phyloP scores from a whole-genome alignment of 148 eudicot species.

The Polygonum aviculare region DNA sequence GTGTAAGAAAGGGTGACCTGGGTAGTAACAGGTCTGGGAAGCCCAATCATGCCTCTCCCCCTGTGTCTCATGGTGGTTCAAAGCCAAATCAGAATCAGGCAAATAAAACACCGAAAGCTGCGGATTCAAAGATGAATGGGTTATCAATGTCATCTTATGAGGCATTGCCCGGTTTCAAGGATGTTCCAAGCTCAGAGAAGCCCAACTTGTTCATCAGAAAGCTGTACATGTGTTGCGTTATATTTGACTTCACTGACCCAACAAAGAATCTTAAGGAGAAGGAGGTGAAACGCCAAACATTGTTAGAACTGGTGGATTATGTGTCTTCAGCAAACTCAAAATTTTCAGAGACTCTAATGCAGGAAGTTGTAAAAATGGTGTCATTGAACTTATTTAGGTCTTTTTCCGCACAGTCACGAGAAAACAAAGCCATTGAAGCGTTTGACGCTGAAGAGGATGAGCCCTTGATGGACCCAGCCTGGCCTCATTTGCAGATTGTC shows the following conservation, averaged over 20 bases:
- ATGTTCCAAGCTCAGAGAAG: conserved; percentile 7
- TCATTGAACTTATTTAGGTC: conserved; percentile 11
- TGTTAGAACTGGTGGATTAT: conserved; percentile 10
- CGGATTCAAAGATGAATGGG: conserved; percentile 9
- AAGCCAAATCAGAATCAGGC: not conserved
- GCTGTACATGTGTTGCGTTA: not conserved
- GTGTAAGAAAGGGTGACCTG: conserved; percentile 9
- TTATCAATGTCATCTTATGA: conserved; percentile 4
- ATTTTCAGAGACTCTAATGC: conserved; percentile 4
- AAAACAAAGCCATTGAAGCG: conserved; percentile 5
- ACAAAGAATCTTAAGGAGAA: conserved; percentile 9
- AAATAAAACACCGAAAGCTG: not conserved
- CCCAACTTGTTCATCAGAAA: not conserved
- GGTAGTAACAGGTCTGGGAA: conserved; percentile 9
- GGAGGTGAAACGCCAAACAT: conserved; percentile 4
- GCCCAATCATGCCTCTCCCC: conserved; percentile 2
- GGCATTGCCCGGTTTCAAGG: conserved; percentile 6
- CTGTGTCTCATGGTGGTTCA: not conserved
- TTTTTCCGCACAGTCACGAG: not conserved
- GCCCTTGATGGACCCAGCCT: conserved; percentile 12
- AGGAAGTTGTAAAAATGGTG: conserved; percentile 10
- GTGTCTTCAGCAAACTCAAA: conserved; percentile 6
- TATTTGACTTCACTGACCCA: conserved; percentile 10
- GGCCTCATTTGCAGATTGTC: conserved; percentile 16
- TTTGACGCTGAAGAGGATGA: conserved; percentile 14